Evolutionary conservation across 2,329 filamentous ascomycete species (phyloP), one percentile per base, ranked within the genome.

Genomic region (Cladobotryum protrusum): DNA sequence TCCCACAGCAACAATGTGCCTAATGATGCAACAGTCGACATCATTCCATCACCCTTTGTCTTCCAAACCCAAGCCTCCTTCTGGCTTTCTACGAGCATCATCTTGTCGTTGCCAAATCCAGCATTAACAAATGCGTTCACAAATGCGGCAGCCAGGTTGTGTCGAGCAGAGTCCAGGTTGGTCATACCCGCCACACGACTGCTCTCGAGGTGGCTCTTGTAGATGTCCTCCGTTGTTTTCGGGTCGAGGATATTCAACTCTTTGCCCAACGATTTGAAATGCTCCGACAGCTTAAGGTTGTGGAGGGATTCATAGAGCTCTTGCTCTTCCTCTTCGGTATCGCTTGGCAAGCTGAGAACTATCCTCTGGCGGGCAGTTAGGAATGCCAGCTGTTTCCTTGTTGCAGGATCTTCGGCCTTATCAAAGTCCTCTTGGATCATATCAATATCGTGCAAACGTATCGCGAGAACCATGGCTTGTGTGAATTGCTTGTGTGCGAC

Each of bases 1-100:
- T 99, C 92, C 88, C 93, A 96, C 62, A 95, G 81, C 65, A 96
- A 76, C 15, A 99, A 77, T 61, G 93, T 92, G 63, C 93, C 93
- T 59, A 96, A 73, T 1, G 93, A 97, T 4, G 95, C 95, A 36
- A 95, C 87, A 0, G 92, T 96, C 1, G 93, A 97, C 70, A 96
- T 79, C 90, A 96, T 96, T 56, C 93, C 93, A 62, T 96, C 91
- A 39, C 95, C 90, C 72, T 99, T 99, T 17, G 95, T 97, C 76
- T 97, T 99, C 89, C 90, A 99, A 4, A 99, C 89, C 92, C 93
- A 99, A 56, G 86, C 88, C 60, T 87, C 85, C 73, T 95, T 95
- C 56, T 90, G 85, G 52, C 88, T 85, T 17, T 93, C 86, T 39
- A 89, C 85, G 51, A 97, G 76, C 92, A 99, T 96, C 82, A 99